Evolutionary conservation across 2,329 filamentous ascomycete species (phyloP).

Genomic region (Neoascochyta sp.): DNA sequence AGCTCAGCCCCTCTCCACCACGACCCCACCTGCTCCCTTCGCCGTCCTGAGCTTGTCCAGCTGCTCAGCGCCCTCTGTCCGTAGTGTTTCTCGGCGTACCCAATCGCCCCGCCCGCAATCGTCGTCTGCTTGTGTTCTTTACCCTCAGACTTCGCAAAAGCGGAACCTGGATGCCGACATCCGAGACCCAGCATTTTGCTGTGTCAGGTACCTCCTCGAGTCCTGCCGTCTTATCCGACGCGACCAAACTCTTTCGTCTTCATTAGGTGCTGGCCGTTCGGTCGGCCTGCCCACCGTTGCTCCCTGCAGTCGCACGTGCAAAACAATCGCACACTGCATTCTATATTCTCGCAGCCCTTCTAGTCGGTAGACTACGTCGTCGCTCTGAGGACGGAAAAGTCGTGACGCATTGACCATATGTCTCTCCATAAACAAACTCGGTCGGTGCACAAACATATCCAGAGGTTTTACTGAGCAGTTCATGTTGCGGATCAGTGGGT

Average conservation of each 20-base stretch:
- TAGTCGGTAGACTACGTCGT: too few species aligned
- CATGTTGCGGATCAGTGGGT: too few species aligned
- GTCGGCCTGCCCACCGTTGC: not conserved
- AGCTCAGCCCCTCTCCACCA: slow-evolving; percentile 2
- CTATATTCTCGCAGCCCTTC: too few species aligned
- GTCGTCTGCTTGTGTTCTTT: not conserved
- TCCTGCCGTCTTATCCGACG: slow-evolving; percentile 8
- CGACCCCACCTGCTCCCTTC: slow-evolving; percentile 1
- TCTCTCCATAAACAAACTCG: too few species aligned
- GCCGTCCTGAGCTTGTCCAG: not conserved
- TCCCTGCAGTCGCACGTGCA: too few species aligned
- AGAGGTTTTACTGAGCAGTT: too few species aligned
- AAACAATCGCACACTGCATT: too few species aligned
- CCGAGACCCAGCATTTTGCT: slow-evolving; percentile 3
- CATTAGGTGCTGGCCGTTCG: not conserved
- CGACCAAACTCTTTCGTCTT: not conserved
- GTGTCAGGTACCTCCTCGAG: slow-evolving; percentile 2
- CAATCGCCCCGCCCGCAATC: too few species aligned
- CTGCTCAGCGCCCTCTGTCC: not conserved
- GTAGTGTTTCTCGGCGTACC: too few species aligned
- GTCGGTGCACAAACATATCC: too few species aligned
- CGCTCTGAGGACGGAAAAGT: too few species aligned
- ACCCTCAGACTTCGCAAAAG: not conserved
- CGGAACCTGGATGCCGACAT: not conserved
- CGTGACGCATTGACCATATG: too few species aligned